Percentiles rank a stretch among this genome's conserved stretches.
Evolutionary conservation across 768 basidiomycete species (phyloP).

Genomic region (Pulveroboletus ravenelii): DNA sequence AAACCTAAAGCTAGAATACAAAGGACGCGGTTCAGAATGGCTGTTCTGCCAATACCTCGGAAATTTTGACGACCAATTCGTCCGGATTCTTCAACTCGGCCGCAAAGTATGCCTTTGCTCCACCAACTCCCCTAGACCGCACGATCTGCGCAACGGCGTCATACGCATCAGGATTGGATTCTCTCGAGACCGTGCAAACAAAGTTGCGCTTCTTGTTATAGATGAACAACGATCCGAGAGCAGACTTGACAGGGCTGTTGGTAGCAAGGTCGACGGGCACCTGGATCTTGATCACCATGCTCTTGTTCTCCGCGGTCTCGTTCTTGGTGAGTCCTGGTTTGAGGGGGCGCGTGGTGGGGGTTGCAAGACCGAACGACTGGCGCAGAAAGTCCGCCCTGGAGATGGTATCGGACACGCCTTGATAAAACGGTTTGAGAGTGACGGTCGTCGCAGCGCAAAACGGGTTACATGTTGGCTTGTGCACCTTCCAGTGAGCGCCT

Average conservation of each 20-base stretch:
- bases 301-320: conserved; percentile 31
- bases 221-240: conserved; percentile 34
- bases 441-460: conserved; percentile 43
- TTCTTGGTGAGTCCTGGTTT: conserved; percentile 21
- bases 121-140: conserved; percentile 37
- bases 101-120: conserved; percentile 50
- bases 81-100: conserved; percentile 46
- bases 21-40: conserved; percentile 30
- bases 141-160: conserved; percentile 39
- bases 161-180: conserved; percentile 36
- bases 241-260: conserved; percentile 2
- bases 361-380: conserved; percentile 25
- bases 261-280: conserved; percentile 29
- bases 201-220: conserved; percentile 55
- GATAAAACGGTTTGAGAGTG: conserved; percentile 44
- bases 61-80: conserved; percentile 46
- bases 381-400: conserved; percentile 32
- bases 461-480: conserved; percentile 45
- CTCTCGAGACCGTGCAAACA: conserved; percentile 37
- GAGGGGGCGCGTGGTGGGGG: conserved; percentile 13
- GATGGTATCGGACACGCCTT: conserved; percentile 11
- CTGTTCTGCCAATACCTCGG: conserved; percentile 44
- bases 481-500: conserved; percentile 35
- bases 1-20: background rate
- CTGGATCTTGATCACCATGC: conserved; percentile 52